Base-by-base conservation (phyloP, 192 early-diverging fungal species). In the Backusella westeae region DNA sequence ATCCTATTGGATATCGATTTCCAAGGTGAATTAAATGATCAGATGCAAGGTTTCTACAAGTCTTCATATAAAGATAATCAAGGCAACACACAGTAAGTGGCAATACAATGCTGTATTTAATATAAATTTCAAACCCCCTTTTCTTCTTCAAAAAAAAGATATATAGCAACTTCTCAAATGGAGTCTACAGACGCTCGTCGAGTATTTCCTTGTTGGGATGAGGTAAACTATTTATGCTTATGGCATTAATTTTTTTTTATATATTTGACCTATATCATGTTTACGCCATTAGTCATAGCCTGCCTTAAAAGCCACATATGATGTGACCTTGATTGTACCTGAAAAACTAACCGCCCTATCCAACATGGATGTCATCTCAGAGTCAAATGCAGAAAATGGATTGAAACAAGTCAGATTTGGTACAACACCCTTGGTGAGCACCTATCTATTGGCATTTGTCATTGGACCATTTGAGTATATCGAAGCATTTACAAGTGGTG, bases 11-110 rank as follows among this genome's bases (percentile, higher is more conserved):
- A 41, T 15, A 83, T 94, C 23, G 53, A 77, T 42, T 95, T 93
- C 77, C 84, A 85, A 52, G 90, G 93, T 74, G 77, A 88, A 29
- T 84, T 92, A 38, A 95, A 94, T 80, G 91, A 99, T 82, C 89
- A 93, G 77, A 96, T 99, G 95, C 87, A 87, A 41, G 97, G 98
- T 1, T 99, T 99, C 82, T 99, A 99, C 86, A 90, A 95, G 59
- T 91, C 90, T 68, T 86, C 87, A 36, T 98, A 93, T 85, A 88
- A 86, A 21, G 90, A 91, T 72, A 82, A 78, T 1, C 74, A 91
- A 63, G 93, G 86, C 66, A 77, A 82, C 23, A 82, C 74, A 66
- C 75, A 76, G 81, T 82, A 76, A 75, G 26, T 69, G 59, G 26
- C 21, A 29, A 29, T 1, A 26, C 12, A 26, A 14, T 52, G 66